A percentile compares a stretch with the other conserved stretches of the same genome.
Conservation (phyloP, 176 grass and related monocot genomes). For the Juncus inflexus region DNA sequence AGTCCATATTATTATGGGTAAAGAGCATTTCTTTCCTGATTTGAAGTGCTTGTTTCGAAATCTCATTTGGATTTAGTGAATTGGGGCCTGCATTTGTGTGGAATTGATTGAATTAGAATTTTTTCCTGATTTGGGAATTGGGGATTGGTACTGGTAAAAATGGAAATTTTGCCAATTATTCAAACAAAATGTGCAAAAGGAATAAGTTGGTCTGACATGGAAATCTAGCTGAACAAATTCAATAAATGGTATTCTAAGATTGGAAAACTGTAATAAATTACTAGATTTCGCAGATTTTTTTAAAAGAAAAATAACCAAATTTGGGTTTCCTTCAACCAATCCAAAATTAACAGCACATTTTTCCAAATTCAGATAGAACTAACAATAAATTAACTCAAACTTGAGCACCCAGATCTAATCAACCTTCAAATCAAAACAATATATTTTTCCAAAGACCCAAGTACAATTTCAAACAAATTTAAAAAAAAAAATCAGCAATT, state of each 20-base stretch:
- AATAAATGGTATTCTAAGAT: slow-evolving; percentile 3
- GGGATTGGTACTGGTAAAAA: background rate
- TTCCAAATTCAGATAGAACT: slow-evolving; percentile 1
- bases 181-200: background rate
- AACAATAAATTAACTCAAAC: slow-evolving; percentile 7
- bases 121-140: background rate
- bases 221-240: slow-evolving; percentile 12
- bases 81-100: background rate
- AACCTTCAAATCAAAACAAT: slow-evolving; percentile 6
- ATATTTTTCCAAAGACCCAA: background rate
- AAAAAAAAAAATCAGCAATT: background rate
- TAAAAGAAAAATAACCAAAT: background rate
- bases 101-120: slow-evolving; percentile 9
- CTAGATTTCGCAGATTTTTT: background rate
- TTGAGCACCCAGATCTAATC: background rate
- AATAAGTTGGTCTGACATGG: background rate
- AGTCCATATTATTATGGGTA: slow-evolving; percentile 3
- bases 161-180: background rate
- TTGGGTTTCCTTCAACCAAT: background rate
- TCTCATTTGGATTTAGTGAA: slow-evolving; percentile 24
- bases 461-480: background rate
- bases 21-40: slow-evolving; percentile 24
- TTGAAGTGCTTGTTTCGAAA: slow-evolving; percentile 21
- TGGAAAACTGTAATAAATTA: background rate
- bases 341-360: background rate